Conservation (phyloP, 2,329 filamentous ascomycete genomes). For the Hymenotorrendiella dingleyae region DNA sequence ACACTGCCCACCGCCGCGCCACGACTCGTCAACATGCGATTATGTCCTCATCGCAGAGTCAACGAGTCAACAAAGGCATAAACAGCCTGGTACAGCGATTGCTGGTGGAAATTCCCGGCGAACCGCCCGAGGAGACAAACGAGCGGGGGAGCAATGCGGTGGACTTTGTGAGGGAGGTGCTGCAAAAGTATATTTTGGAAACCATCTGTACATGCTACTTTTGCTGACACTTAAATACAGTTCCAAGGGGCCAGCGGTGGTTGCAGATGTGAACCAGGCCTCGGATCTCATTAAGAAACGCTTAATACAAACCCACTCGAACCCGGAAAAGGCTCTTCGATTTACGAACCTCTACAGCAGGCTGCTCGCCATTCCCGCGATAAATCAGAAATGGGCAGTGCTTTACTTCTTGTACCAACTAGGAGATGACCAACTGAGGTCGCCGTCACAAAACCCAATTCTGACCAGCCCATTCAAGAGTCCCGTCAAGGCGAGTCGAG, state of each 20-base stretch:
- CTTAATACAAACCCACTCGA: slow-evolving; percentile 71
- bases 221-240: slow-evolving; percentile 14
- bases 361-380: slow-evolving; percentile 81
- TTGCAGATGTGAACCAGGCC: slow-evolving; percentile 70
- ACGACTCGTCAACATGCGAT: slow-evolving; percentile 25
- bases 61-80: slow-evolving; percentile 73
- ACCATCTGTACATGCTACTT: neutral
- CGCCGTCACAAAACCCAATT: slow-evolving; percentile 15
- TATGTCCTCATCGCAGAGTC: slow-evolving; percentile 32
- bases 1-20: too few relatives aligned
- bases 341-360: slow-evolving; percentile 90
- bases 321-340: slow-evolving; percentile 66
- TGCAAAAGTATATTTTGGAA: slow-evolving; percentile 32
- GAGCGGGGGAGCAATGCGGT: slow-evolving; percentile 60
- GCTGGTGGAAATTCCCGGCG: slow-evolving; percentile 58
- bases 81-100: slow-evolving; percentile 72
- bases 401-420: slow-evolving; percentile 84
- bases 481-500: slow-evolving; percentile 20
- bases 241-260: slow-evolving; percentile 27
- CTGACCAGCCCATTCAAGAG: slow-evolving; percentile 31
- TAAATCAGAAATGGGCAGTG: slow-evolving; percentile 96
- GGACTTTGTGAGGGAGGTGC: slow-evolving; percentile 41
- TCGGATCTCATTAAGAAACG: slow-evolving; percentile 88
- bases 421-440: slow-evolving; percentile 49
- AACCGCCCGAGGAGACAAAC: slow-evolving; percentile 63